Evolutionary conservation across 192 early-diverging fungal species (phyloP).

Genomic region (Thamnidium elegans): DNA sequence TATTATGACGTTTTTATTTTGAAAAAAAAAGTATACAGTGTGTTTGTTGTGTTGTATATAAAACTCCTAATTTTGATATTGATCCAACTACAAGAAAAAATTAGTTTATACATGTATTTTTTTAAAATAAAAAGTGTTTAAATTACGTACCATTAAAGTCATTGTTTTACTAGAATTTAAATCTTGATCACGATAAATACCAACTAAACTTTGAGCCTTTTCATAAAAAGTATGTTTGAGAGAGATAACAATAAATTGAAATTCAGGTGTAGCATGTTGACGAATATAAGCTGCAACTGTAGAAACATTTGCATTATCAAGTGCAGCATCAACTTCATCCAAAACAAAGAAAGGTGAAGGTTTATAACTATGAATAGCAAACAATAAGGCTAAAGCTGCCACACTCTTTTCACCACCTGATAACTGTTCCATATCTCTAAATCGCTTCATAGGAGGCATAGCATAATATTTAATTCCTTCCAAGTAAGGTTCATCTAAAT

Average conservation of each 20-base stretch:
- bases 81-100: constrained; percentile 27
- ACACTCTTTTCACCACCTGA: constrained; percentile 99
- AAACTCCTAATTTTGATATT: constrained; percentile 19
- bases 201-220: constrained; percentile 87
- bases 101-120: background rate
- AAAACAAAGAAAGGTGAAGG: constrained; percentile 99
- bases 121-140: too few species aligned
- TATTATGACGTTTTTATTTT: background rate
- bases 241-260: constrained; percentile 98
- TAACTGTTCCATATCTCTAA: constrained; percentile 98
- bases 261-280: constrained; percentile 57
- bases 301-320: constrained; percentile 95
- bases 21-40: too few species aligned
- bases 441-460: constrained; percentile 99
- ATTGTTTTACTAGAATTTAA: constrained; percentile 79
- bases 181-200: constrained; percentile 92
- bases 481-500: constrained; percentile 92
- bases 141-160: constrained; percentile 58
- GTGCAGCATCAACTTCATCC: constrained; percentile 98
- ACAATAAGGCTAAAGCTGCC: constrained; percentile 92
- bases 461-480: constrained; percentile 96
- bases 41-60: background rate
- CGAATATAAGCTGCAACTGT: constrained; percentile 90
- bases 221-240: constrained; percentile 95
- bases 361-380: constrained; percentile 93